A percentile compares a stretch with the other conserved stretches of the same genome.
phyloP scores from a whole-genome alignment of 2,329 filamentous ascomycete genomes.

The Microascus cirrosus region DNA sequence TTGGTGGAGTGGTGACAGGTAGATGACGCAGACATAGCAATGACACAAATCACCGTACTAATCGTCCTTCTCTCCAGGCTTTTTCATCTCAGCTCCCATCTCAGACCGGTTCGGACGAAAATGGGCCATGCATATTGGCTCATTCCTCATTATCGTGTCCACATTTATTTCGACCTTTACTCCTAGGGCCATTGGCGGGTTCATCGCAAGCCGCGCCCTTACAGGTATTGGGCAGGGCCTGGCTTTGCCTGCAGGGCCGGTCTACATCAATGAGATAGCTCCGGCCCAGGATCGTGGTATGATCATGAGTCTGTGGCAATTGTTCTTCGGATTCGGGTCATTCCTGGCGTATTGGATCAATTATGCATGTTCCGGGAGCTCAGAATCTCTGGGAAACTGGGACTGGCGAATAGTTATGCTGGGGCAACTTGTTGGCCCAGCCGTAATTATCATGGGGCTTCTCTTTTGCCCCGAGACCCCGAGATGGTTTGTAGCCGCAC shows the following conservation, averaged over 20 bases:
- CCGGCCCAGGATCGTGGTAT: slow-evolving; percentile 52
- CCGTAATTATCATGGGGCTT: slow-evolving; percentile 51
- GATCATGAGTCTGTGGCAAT: slow-evolving; percentile 56
- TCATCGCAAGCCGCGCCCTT: slow-evolving; percentile 57
- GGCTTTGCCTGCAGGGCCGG: slow-evolving; percentile 37
- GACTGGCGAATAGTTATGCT: slow-evolving; percentile 65
- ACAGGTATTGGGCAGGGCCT: slow-evolving; percentile 59
- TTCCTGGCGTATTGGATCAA: slow-evolving; percentile 27
- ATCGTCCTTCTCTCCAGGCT: too few species aligned
- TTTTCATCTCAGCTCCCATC: too few species aligned
- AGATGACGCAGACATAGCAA: too few species aligned
- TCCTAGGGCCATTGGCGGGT: slow-evolving; percentile 50
- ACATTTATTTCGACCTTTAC: slow-evolving; percentile 60
- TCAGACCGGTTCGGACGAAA: too few species aligned
- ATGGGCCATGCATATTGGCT: slow-evolving; percentile 53
- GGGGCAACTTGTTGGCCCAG: slow-evolving; percentile 29
- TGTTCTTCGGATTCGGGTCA: slow-evolving; percentile 52
- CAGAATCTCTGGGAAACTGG: slow-evolving; percentile 50
- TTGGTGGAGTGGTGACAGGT: too few species aligned
- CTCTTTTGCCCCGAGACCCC: slow-evolving; percentile 59
- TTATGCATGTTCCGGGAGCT: slow-evolving; percentile 19
- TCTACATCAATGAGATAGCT: slow-evolving; percentile 60
- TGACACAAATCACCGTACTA: too few species aligned
- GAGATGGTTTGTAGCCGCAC: too few species aligned
- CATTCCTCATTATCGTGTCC: slow-evolving; percentile 52